A percentile compares a stretch with the other conserved stretches of the same genome.
These are phyloP conservation scores for Coprinellus aureogranulatus DNA, from an alignment of 768 basidiomycete species.

Conservation along the genomic window DNA sequence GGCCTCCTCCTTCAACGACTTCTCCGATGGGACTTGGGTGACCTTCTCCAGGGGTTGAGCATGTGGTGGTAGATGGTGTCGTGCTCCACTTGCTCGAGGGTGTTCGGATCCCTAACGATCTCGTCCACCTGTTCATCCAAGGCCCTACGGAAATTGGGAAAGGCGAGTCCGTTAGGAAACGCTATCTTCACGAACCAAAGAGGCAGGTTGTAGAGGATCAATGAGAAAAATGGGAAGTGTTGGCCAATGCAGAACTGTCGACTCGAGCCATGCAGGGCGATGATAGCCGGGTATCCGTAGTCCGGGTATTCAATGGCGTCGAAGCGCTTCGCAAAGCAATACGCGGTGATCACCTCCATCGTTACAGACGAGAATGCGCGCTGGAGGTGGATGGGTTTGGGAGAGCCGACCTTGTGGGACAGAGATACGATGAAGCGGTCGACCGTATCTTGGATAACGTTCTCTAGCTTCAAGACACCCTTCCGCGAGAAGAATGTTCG, in stretches of 20 bases:
- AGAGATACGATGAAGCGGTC: constrained; percentile 21
- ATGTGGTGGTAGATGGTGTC: constrained; percentile 36
- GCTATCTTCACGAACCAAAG: constrained; percentile 12
- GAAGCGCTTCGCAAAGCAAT: constrained; percentile 29
- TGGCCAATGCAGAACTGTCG: constrained; percentile 2
- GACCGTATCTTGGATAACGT: constrained; percentile 25
- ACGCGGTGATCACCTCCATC: constrained; percentile 30
- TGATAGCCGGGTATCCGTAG: constrained; percentile 24
- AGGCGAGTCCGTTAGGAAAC: constrained; percentile 14
- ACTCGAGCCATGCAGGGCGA: constrained; percentile 9
- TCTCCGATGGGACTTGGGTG: neutral
- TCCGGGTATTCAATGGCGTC: constrained; percentile 20
- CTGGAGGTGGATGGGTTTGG: constrained; percentile 18
- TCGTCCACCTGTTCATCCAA: constrained; percentile 22
- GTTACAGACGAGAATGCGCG: constrained; percentile 24
- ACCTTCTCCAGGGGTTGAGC: no score
- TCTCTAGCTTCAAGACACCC: constrained; percentile 28
- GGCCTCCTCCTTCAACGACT: constrained; percentile 1
- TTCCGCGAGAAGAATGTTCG: constrained; percentile 32
- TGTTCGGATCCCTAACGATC: constrained; percentile 21
- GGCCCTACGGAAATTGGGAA: constrained; percentile 12
- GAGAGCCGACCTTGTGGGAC: neutral
- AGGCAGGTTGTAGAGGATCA: constrained; percentile 15
- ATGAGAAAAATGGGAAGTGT: constrained; percentile 20
- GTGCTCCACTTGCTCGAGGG: constrained; percentile 25